Percentiles rank a stretch among this genome's conserved stretches.
These are phyloP conservation scores for Chrysosporium queenslandicum DNA, from an alignment of 2,329 filamentous ascomycete species.

Conservation along the genomic window DNA sequence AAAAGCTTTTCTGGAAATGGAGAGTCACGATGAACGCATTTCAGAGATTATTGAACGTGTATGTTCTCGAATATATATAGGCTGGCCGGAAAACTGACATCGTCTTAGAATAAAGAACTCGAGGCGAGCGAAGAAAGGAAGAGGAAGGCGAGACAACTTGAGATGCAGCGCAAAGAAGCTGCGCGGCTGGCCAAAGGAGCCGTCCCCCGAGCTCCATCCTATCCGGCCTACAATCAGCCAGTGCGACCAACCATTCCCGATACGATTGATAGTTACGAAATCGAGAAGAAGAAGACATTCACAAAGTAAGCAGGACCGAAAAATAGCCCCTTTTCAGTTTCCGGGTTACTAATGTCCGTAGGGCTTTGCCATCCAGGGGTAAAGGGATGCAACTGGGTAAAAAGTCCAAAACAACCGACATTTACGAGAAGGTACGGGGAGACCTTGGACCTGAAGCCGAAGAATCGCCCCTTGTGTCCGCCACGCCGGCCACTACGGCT, in stretches of 20 bases:
- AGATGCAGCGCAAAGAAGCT: conserved; percentile 96
- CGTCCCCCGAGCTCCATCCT: conserved; percentile 65
- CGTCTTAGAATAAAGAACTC: conserved; percentile 80
- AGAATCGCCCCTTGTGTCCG: conserved; percentile 59
- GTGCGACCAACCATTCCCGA: conserved; percentile 63
- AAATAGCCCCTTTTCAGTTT: background rate
- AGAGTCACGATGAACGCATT: conserved; percentile 96
- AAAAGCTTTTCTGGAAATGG: conserved; percentile 99
- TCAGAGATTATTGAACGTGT: conserved; percentile 94
- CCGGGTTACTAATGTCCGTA: conserved; percentile 25
- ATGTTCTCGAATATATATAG: conserved; percentile 27
- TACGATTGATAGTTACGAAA: conserved; percentile 88
- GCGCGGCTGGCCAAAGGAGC: conserved; percentile 60
- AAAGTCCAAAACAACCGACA: conserved; percentile 94
- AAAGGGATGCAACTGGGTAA: conserved; percentile 99
- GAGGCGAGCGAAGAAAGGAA: conserved; percentile 98
- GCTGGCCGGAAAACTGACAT: conserved; percentile 25
- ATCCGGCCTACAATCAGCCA: conserved; percentile 80
- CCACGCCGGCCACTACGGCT: conserved; percentile 44
- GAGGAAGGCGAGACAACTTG: conserved; percentile 94
- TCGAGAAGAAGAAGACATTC: conserved; percentile 88
- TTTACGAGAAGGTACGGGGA: conserved; percentile 89
- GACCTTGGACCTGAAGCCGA: conserved; percentile 83
- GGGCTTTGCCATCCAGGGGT: conserved; percentile 57
- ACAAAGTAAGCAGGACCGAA: conserved; percentile 52